Percentiles rank a stretch among this genome's conserved stretches.
Evolutionary conservation across 495 filamentous ascomycete species (phyloP).

Genomic region (Usnea hakonensis): DNA sequence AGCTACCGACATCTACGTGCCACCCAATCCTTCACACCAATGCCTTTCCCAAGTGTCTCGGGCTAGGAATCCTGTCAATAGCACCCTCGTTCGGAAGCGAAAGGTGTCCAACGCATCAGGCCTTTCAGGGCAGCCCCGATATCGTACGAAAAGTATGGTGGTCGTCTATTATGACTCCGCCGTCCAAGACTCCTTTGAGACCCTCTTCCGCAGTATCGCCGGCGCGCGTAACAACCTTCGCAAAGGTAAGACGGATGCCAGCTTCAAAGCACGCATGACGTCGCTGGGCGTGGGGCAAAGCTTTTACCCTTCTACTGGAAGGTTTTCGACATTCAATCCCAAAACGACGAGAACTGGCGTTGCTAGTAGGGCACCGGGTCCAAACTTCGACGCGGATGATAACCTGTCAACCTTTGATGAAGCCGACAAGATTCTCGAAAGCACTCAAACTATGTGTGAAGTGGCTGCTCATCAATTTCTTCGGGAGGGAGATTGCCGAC

Average conservation of each 20-base stretch:
- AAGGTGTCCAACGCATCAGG: constrained; percentile 27
- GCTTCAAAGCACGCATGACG: constrained; percentile 21
- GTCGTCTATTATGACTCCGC: constrained; percentile 86
- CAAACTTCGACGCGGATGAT: constrained; percentile 1
- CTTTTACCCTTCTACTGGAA: neutral
- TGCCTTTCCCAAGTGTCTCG: constrained; percentile 11
- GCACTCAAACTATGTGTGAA: constrained; percentile 72
- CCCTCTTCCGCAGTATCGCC: constrained; percentile 70
- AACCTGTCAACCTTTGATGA: constrained; percentile 49
- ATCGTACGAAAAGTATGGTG: constrained; percentile 69
- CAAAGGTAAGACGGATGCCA: constrained; percentile 66
- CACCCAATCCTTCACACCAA: constrained; percentile 4
- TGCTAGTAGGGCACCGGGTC: neutral
- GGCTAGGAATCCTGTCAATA: constrained; percentile 17
- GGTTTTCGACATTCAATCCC: constrained; percentile 6
- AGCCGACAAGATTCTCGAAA: constrained; percentile 68
- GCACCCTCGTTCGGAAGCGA: constrained; percentile 26
- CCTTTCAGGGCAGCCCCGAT: constrained; percentile 41
- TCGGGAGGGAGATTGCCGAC: constrained; percentile 68
- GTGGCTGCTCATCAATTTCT: constrained; percentile 80
- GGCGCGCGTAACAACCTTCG: constrained; percentile 74
- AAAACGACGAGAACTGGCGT: constrained; percentile 13
- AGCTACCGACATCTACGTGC: neutral
- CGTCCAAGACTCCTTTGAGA: constrained; percentile 72
- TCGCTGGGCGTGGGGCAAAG: constrained; percentile 14